Conservation (phyloP, 108 stramenopile species). For the Pseudonitzschia multiseries region DNA sequence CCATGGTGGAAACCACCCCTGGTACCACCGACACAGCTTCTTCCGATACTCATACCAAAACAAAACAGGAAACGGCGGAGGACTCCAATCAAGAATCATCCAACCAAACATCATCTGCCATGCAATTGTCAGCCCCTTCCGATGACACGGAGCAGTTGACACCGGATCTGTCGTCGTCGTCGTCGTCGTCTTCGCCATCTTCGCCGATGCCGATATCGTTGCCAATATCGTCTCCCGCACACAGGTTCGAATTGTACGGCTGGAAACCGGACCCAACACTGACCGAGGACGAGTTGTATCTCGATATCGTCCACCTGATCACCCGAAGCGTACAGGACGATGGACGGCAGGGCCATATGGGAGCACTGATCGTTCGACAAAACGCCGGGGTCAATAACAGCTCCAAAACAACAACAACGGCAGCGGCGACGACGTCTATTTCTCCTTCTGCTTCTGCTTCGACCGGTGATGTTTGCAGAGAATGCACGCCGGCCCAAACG, state of each 20-base stretch:
- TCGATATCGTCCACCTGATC: slow-evolving; percentile 60
- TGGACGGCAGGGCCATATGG: slow-evolving; percentile 54
- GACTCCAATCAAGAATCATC: too few relatives aligned
- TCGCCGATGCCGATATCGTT: slow-evolving; percentile 24
- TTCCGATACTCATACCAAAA: background rate
- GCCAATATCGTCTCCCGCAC: slow-evolving; percentile 35
- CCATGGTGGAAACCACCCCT: background rate
- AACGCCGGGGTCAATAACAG: background rate
- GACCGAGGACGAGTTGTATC: slow-evolving; percentile 61
- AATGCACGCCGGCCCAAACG: slow-evolving; percentile 10
- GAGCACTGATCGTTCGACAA: slow-evolving; percentile 55
- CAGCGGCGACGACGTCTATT: background rate
- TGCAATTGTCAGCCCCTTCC: background rate
- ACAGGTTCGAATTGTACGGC: slow-evolving; percentile 31
- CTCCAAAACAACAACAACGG: slow-evolving; percentile 32
- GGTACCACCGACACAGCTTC: background rate
- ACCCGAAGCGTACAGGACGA: slow-evolving; percentile 39
- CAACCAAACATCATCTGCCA: too few relatives aligned
- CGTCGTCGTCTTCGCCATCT: slow-evolving; percentile 15
- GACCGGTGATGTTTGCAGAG: background rate
- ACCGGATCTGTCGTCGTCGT: slow-evolving; percentile 58
- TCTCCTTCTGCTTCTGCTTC: too few relatives aligned
- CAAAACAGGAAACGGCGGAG: too few relatives aligned
- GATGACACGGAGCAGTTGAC: slow-evolving; percentile 20
- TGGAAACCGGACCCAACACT: slow-evolving; percentile 43